A percentile compares a stretch with the other conserved stretches of the same genome.
These are phyloP conservation scores for Salix viminalis DNA, from an alignment of 345 rosid genomes.

Conservation along the genomic window DNA sequence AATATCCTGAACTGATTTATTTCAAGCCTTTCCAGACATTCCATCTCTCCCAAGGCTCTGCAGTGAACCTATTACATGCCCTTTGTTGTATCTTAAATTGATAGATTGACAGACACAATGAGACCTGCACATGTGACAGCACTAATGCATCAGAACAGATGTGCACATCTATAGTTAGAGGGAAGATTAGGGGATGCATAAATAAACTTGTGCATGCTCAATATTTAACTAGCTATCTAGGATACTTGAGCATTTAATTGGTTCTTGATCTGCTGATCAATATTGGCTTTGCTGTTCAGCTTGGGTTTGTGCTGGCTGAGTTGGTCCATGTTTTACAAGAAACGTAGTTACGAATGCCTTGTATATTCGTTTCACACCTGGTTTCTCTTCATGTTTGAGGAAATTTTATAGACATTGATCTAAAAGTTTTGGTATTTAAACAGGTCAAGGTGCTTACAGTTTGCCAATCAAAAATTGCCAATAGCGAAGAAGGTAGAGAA, in stretches of 20 bases:
- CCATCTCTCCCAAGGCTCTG: not conserved
- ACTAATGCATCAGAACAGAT: not conserved
- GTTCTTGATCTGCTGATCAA: not conserved
- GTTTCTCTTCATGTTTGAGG: not conserved
- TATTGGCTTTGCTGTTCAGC: not conserved
- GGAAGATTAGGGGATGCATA: not conserved
- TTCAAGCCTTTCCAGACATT: not conserved
- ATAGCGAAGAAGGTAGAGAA: conserved; percentile 54
- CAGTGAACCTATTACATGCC: not conserved
- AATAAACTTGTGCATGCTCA: not conserved
- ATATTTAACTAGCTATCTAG: not conserved
- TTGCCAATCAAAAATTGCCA: conserved; percentile 64
- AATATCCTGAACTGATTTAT: not conserved
- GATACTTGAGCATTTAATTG: not conserved
- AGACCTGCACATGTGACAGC: not conserved
- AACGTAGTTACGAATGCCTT: not conserved
- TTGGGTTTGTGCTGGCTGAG: not conserved
- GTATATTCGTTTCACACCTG: not conserved
- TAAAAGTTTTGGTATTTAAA: conserved; percentile 14
- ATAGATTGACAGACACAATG: not conserved
- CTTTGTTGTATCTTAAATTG: not conserved
- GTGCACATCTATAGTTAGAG: not conserved
- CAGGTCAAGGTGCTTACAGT: conserved; percentile 74
- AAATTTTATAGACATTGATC: not conserved
- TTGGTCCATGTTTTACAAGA: not conserved